These are phyloP conservation scores for Fusarium sp. DNA, from an alignment of 2,329 filamentous ascomycete genomes.

Conservation along the genomic window DNA sequence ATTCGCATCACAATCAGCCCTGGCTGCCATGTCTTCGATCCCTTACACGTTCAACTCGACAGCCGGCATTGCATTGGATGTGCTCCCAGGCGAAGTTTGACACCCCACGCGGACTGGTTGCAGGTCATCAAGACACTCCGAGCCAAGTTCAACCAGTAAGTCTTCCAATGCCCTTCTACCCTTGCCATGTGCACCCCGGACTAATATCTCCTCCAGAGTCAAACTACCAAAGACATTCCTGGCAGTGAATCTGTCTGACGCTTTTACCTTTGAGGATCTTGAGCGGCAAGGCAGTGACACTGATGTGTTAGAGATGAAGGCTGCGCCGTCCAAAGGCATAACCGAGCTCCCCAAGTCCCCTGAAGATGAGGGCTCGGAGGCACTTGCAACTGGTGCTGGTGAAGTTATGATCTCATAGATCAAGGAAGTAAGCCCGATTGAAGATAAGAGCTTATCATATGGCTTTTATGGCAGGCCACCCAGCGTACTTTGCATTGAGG, in stretches of 20 bases:
- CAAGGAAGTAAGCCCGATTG: slow-evolving; percentile 5
- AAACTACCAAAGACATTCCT: slow-evolving; percentile 75
- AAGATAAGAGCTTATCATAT: slow-evolving; percentile 18
- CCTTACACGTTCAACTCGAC: slow-evolving; percentile 94
- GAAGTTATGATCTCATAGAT: slow-evolving; percentile 41
- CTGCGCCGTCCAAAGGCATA: slow-evolving; percentile 46
- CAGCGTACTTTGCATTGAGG: not conserved
- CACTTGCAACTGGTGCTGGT: slow-evolving; percentile 35
- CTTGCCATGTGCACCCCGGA: slow-evolving; percentile 9
- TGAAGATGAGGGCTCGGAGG: slow-evolving; percentile 11
- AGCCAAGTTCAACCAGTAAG: slow-evolving; percentile 94
- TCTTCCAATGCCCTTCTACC: not conserved
- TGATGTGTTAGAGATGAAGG: slow-evolving; percentile 62
- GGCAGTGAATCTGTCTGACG: slow-evolving; percentile 72
- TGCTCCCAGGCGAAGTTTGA: slow-evolving; percentile 88
- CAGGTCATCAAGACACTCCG: slow-evolving; percentile 94
- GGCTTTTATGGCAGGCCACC: slow-evolving; percentile 7
- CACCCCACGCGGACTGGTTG: slow-evolving; percentile 94
- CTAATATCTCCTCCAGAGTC: slow-evolving; percentile 58
- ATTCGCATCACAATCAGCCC: slow-evolving; percentile 97
- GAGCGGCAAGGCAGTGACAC: slow-evolving; percentile 62
- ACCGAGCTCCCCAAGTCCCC: slow-evolving; percentile 26
- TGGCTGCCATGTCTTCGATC: slow-evolving; percentile 96
- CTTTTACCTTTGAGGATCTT: slow-evolving; percentile 68
- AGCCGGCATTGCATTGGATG: slow-evolving; percentile 96